phyloP scores from a whole-genome alignment of 2,329 filamentous ascomycete genomes.

The Alternaria arbusti region DNA sequence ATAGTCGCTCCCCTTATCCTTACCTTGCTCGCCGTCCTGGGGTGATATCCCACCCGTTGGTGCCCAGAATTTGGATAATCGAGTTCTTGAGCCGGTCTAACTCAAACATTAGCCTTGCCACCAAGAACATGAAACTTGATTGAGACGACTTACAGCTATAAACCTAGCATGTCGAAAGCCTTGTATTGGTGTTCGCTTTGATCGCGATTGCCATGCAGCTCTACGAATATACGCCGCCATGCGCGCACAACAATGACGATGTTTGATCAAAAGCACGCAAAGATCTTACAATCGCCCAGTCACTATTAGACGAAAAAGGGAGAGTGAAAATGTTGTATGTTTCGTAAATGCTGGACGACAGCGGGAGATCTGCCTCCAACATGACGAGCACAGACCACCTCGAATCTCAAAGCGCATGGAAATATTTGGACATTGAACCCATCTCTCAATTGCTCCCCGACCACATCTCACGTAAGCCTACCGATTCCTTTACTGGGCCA shows the following conservation, averaged over 20 bases:
- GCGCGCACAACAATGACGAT: conserved; percentile 13
- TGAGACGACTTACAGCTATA: conserved; percentile 45
- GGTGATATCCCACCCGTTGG: conserved; percentile 73
- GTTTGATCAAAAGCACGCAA: neutral
- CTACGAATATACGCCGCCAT: conserved; percentile 38
- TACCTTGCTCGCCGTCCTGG: conserved; percentile 56
- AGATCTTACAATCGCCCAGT: too few relatives aligned
- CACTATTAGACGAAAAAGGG: too few relatives aligned
- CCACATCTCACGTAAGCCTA: conserved; percentile 35
- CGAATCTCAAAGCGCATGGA: conserved; percentile 25
- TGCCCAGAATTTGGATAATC: conserved; percentile 79
- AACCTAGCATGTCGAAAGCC: conserved; percentile 25
- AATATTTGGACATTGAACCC: conserved; percentile 36
- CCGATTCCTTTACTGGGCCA: neutral
- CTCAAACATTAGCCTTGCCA: neutral
- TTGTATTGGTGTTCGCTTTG: conserved; percentile 9
- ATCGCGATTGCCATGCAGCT: conserved; percentile 21
- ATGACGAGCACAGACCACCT: conserved; percentile 32
- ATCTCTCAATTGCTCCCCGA: conserved; percentile 31
- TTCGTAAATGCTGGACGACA: conserved; percentile 10
- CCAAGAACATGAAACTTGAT: rapidly evolving
- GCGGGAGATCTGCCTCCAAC: conserved; percentile 17
- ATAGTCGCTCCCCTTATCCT: neutral
- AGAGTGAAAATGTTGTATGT: neutral
- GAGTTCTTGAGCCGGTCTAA: conserved; percentile 63